Base-by-base conservation (phyloP, 257 asterid genomes). In the Cruciata laevipes region DNA sequence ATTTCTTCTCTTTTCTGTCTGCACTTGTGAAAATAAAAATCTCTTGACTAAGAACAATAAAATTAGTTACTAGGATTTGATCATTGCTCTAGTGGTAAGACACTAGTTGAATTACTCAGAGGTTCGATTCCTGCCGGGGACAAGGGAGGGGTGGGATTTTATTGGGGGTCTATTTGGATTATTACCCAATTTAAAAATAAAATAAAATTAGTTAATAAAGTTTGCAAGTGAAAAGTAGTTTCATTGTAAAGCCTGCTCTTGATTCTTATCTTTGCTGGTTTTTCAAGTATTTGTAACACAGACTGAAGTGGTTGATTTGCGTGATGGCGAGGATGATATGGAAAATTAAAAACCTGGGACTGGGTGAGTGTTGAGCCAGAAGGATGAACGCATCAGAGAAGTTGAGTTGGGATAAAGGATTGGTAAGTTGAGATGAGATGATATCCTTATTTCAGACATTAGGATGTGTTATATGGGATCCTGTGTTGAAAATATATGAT, bases 391-490 rank as follows among this genome's bases (percentile, higher is more conserved):
- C 67, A 68, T 14, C 23, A 65, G 74, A 67, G 86, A 76, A 68
- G 51, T 70, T 16, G 74, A 24, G 77, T 78, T 12, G 87, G 87
- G 61, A 80, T 76, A 63, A 87, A 78, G 74, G 89, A 85, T 70
- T 87, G 90, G 89, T 87, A 68, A 75, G 83, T 44, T 13, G 20
- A 14, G 42, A 14, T 30, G 12, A 11, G 32, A 38, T 60, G 12
- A 24, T 17, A 3, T 1, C 24, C 61, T n/a, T 23, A 56, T 38
- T 18, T 52, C 17, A 8, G 30, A 30, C 21, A 56, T 1, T 56
- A 38, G 12, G 44, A 6, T 0, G 0, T 11, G 5, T 8, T 14
- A 17, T 24, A 2, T 10, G 63, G 17, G 1, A 23, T 21, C 23
- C 7, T 17, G 9, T 23, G 60, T 1, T 53, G 23, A 53, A 21